A percentile compares a stretch with the other conserved stretches of the same genome.
These are phyloP conservation scores for Citrus mangshanensis DNA, from an alignment of 345 rosid genomes.

Conservation along the genomic window DNA sequence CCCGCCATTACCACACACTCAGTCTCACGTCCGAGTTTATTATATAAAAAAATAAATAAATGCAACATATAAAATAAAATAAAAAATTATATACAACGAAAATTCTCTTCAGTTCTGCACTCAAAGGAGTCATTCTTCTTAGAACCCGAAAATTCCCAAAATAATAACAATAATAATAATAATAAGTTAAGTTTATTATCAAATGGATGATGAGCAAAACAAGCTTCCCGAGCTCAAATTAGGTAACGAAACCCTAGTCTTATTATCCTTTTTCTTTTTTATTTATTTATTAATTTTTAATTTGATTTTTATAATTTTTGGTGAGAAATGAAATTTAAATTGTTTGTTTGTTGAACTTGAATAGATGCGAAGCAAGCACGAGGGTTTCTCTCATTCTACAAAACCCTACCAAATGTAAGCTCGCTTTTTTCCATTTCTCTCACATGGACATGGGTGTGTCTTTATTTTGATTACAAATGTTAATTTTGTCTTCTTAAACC, in stretches of 20 bases:
- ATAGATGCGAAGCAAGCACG: conserved; percentile 93
- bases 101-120: not conserved
- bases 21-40: not conserved
- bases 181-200: not conserved
- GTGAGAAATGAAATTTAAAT: conserved; percentile 21
- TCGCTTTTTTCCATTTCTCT: not conserved
- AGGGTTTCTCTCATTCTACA: conserved; percentile 96
- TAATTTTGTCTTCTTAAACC: not conserved
- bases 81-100: not conserved
- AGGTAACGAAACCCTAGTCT: conserved; percentile 46
- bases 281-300: not conserved
- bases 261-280: not conserved
- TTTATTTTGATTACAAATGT: not conserved
- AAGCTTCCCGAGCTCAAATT: conserved; percentile 92
- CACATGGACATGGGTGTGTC: not conserved
- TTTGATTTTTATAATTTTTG: not conserved
- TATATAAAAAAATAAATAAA: not conserved
- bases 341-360: conserved; percentile 3
- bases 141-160: not conserved
- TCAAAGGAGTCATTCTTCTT: not conserved
- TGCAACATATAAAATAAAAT: not conserved
- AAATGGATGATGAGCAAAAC: conserved; percentile 67
- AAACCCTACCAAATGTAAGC: conserved; percentile 78
- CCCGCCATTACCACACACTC: conserved; percentile 51
- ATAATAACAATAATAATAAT: not conserved